Evolutionary conservation across 139 green algal genomes (phyloP).

Genomic region (Haematococcus lacustris): DNA sequence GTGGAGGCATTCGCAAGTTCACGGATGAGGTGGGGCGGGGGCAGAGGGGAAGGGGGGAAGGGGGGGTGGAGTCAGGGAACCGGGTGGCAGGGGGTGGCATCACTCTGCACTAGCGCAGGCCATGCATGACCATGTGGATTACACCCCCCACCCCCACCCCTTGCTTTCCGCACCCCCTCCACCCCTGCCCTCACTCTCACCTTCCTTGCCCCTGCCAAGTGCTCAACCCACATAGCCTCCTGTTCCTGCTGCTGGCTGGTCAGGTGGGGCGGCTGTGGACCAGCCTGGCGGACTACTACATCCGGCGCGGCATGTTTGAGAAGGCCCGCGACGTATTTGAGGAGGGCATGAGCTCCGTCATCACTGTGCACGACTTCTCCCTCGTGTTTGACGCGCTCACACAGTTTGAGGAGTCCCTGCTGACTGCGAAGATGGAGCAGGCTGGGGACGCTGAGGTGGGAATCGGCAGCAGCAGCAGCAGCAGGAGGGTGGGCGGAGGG

Average conservation of each 20-base stretch:
- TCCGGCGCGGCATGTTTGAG: constrained; percentile 89
- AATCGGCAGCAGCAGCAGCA: neutral
- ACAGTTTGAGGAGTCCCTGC: constrained; percentile 86
- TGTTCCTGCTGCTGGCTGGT: too few species aligned
- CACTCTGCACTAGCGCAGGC: too few species aligned
- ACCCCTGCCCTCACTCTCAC: too few species aligned
- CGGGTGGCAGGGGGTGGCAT: too few species aligned
- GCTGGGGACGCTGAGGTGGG: constrained; percentile 13
- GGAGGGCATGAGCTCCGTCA: constrained; percentile 80
- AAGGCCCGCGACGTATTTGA: constrained; percentile 95
- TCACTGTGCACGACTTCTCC: constrained; percentile 87
- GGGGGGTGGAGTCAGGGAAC: too few species aligned
- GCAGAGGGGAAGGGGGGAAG: too few species aligned
- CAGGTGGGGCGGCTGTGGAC: constrained; percentile 93
- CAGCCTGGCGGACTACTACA: constrained; percentile 95
- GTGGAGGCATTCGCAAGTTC: constrained; percentile 78
- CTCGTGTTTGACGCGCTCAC: constrained; percentile 97
- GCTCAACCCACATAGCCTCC: too few species aligned
- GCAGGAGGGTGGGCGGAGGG: constrained; percentile 7
- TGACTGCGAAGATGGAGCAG: constrained; percentile 74
- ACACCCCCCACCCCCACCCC: too few species aligned
- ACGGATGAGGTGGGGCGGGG: constrained; percentile 68
- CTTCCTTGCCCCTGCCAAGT: too few species aligned
- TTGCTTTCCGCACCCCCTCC: too few species aligned
- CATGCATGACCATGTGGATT: too few species aligned